Evolutionary conservation across 805 yeast species (phyloP).

Genomic region (Kuraishia floccosa): DNA sequence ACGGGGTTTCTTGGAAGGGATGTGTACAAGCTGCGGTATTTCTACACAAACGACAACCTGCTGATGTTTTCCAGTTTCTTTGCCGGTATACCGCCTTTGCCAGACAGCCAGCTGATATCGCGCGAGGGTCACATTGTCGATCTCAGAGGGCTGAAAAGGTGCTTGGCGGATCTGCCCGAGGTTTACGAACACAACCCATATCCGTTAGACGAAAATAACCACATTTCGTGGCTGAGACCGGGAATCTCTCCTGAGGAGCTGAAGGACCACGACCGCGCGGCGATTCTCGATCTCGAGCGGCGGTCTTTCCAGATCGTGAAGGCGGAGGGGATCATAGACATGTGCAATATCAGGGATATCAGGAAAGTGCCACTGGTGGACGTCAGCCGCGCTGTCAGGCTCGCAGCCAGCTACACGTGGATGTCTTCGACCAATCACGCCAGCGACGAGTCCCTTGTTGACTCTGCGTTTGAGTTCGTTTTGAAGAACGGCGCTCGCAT

Average conservation of each 20-base stretch:
- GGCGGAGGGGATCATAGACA: slow-evolving; percentile 52
- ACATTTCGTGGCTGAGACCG: slow-evolving; percentile 52
- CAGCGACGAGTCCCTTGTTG: slow-evolving; percentile 16
- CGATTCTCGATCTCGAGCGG: slow-evolving; percentile 57
- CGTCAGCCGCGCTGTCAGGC: slow-evolving; percentile 9
- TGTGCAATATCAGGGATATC: slow-evolving; percentile 35
- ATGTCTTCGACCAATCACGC: slow-evolving; percentile 8
- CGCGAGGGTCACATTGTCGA: slow-evolving; percentile 25
- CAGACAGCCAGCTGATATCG: slow-evolving; percentile 9
- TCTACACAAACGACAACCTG: slow-evolving; percentile 49
- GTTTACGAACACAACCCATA: slow-evolving; percentile 43
- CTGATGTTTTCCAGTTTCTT: slow-evolving; percentile 45
- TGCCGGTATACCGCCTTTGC: slow-evolving; percentile 50
- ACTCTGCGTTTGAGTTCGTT: slow-evolving; percentile 42
- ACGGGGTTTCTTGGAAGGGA: slow-evolving; percentile 17
- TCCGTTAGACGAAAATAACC: slow-evolving; percentile 35
- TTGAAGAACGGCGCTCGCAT: slow-evolving; percentile 33
- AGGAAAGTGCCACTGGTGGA: slow-evolving; percentile 15
- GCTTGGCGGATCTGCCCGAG: slow-evolving; percentile 17
- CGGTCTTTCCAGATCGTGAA: slow-evolving; percentile 40
- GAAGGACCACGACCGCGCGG: slow-evolving; percentile 34
- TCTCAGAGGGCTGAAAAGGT: slow-evolving; percentile 9
- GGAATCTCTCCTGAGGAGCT: slow-evolving; percentile 16
- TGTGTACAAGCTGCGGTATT: slow-evolving; percentile 47
- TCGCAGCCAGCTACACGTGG: slow-evolving; percentile 21